Evolutionary conservation across 176 grass and related monocot genomes (phyloP).

Genomic region (Raddia guianensis): DNA sequence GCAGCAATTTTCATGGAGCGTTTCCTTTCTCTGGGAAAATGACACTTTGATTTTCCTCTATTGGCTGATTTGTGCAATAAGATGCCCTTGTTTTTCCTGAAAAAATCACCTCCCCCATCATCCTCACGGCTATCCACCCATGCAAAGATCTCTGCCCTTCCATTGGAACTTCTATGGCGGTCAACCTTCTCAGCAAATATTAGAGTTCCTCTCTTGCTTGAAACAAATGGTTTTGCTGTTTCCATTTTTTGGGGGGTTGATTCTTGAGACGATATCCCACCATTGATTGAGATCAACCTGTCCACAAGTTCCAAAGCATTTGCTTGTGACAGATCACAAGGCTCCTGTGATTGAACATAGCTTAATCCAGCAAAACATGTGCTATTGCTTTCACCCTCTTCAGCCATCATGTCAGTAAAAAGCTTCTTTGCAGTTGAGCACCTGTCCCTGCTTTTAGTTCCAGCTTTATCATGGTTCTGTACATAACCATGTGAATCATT

Average conservation of each 20-base stretch:
- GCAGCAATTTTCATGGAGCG: constrained; percentile 11
- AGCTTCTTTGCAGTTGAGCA: constrained; percentile 58
- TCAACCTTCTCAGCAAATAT: constrained; percentile 60
- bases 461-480: constrained; percentile 55
- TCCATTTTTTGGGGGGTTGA: constrained; percentile 40
- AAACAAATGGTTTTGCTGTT: constrained; percentile 47
- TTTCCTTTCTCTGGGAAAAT: constrained; percentile 39
- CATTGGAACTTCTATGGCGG: constrained; percentile 29
- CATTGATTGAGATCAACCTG: constrained; percentile 67
- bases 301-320: constrained; percentile 85
- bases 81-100: constrained; percentile 68
- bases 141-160: constrained; percentile 58
- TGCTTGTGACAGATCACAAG: constrained; percentile 70
- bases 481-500: constrained; percentile 47
- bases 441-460: constrained; percentile 49
- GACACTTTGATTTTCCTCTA: constrained; percentile 38
- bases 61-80: constrained; percentile 41
- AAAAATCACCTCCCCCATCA: constrained; percentile 73
- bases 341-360: constrained; percentile 79
- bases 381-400: constrained; percentile 28
- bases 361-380: constrained; percentile 53
- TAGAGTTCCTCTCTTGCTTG: constrained; percentile 59
- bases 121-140: constrained; percentile 71
- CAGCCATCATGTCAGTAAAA: constrained; percentile 54
- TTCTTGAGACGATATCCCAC: constrained; percentile 55